Conservation (phyloP, 331 rosid genomes). For the Malus hybrid region DNA sequence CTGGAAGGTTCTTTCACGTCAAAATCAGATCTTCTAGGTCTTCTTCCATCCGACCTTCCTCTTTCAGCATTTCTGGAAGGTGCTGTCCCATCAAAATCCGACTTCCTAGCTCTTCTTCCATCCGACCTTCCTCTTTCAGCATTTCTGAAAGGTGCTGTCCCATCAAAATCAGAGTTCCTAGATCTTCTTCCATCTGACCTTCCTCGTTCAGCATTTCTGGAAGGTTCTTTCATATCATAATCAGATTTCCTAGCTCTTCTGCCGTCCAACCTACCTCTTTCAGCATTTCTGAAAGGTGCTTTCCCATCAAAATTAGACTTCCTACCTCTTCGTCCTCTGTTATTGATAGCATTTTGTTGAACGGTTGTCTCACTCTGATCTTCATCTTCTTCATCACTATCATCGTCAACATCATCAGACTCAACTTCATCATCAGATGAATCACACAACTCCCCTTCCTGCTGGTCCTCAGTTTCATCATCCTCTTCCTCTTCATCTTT, state of each 20-base stretch:
- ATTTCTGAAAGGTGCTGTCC: too few species aligned
- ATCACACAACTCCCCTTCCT: conserved; percentile 18
- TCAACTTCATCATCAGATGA: conserved; percentile 36
- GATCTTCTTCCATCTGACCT: neutral
- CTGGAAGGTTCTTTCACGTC: too few species aligned
- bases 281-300: conserved; percentile 6
- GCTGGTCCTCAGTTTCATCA: conserved; percentile 13
- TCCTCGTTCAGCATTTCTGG: conserved; percentile 24
- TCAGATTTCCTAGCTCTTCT: conserved; percentile 15
- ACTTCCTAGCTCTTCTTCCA: too few species aligned
- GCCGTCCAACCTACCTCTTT: conserved; percentile 15
- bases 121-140: too few species aligned
- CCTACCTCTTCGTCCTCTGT: conserved; percentile 18
- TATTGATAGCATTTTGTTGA: neutral
- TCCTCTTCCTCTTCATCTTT: conserved; percentile 4
- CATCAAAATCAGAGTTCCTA: too few species aligned
- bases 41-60: too few species aligned
- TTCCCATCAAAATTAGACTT: conserved; percentile 11
- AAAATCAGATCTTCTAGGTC: too few species aligned
- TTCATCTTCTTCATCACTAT: conserved; percentile 14
- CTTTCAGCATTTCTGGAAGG: too few species aligned
- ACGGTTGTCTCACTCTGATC: neutral
- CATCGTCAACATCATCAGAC: conserved; percentile 24
- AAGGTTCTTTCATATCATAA: conserved; percentile 8
- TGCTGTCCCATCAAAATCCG: too few species aligned